Base-by-base conservation (phyloP, 768 basidiomycete species). In the Tulasnella sp. region DNA sequence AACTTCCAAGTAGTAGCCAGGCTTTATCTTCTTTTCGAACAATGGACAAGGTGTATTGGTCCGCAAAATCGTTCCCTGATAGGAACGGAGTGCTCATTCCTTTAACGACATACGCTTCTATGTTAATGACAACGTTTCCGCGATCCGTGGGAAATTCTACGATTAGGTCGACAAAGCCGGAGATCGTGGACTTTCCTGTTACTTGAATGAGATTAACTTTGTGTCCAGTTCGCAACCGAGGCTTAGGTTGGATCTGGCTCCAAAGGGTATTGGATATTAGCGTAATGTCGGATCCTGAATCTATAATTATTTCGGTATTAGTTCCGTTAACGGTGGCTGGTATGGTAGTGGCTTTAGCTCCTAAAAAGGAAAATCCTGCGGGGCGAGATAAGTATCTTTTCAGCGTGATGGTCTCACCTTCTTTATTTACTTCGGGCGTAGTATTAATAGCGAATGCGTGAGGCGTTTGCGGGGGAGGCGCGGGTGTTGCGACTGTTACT, bases 321-420 rank as follows among this genome's bases (percentile, higher is more conserved):
- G n/a, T 77, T 39, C 73, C 82, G 46, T 48, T 77, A 61, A 57
- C 55, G 13, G 1, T 23, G 6, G 73, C 81, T 29, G 46, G 32
- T 0, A 80, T 72, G 18, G 78, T 79, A 1, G 82, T 83, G 39
- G 84, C 83, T 61, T 81, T 78, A 6, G 84, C 35, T 18, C 85
- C 85, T 35, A 35, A 75, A 74, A 85, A 85, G 1, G 84, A 46
- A 70, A 82, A 83, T 26, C 85, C 85, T 0, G 84, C 81, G 1
- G 84, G 84, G 44, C 72, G n/a, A 32, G 82, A 76, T 81, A 82
- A 81, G 6, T 73, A 40, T 44, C 79, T 80, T n/a, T 77, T 74
- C 1, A 84, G 72, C 48, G 81, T 79, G 40, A 39, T 32, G 32
- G 70, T 26, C 9, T 32, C 42, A 2, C 26, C 55, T 4, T 9